Conservation (phyloP, 495 filamentous ascomycete genomes). For the Podospora bellae-mahoneyi region DNA sequence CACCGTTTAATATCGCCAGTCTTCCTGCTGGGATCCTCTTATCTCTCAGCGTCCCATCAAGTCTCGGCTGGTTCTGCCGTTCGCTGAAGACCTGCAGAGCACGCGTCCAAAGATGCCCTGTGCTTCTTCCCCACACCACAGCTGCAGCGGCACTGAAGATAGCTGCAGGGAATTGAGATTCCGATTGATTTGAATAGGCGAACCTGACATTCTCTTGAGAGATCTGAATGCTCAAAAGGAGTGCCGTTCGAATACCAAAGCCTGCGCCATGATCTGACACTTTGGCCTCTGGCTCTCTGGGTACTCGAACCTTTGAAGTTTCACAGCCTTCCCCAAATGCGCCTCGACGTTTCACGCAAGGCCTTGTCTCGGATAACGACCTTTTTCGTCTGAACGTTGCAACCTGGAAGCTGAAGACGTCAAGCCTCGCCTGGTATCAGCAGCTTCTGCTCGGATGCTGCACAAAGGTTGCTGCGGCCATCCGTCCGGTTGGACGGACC, state of each 20-base stretch:
- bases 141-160: neutral
- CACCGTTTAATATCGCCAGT: neutral
- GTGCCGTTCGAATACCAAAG: neutral
- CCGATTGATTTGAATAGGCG: too few species aligned
- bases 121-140: neutral
- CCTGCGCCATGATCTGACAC: neutral
- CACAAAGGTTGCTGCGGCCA: neutral
- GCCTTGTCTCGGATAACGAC: slow-evolving; percentile 10
- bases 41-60: neutral
- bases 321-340: neutral
- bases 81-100: neutral
- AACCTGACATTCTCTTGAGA: too few species aligned
- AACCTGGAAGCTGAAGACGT: neutral
- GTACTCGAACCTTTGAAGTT: slow-evolving; percentile 4
- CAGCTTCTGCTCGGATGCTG: neutral
- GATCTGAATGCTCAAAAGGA: too few species aligned
- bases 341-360: slow-evolving; percentile 9
- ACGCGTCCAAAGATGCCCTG: neutral
- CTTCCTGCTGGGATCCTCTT: neutral
- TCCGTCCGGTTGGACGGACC: neutral
- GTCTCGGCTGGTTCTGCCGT: neutral
- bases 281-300: neutral
- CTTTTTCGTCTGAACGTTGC: slow-evolving; percentile 6
- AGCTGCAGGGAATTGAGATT: too few species aligned
- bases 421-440: neutral